Evolutionary conservation across 1,139 yeast genomes (phyloP).

Genomic region (Debaryomycetaceae sp.): DNA sequence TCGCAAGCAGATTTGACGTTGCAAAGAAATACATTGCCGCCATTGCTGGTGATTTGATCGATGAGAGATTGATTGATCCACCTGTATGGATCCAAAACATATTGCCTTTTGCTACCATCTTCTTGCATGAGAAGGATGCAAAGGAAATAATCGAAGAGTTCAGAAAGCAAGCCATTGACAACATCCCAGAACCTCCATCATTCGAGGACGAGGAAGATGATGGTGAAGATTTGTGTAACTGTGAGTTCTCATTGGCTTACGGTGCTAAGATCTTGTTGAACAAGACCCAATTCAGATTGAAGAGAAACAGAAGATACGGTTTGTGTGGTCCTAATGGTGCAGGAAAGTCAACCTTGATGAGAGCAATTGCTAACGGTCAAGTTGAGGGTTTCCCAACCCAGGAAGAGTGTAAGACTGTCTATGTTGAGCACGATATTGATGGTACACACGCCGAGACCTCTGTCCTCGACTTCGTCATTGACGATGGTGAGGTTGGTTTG

Average conservation of each 20-base stretch:
- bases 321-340: constrained; percentile 99
- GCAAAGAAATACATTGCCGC: constrained; percentile 85
- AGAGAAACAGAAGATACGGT: constrained; percentile 99
- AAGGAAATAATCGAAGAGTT: constrained; percentile 88
- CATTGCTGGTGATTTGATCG: constrained; percentile 98
- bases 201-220: constrained; percentile 99
- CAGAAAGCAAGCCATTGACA: constrained; percentile 95
- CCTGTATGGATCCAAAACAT: constrained; percentile 85
- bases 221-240: constrained; percentile 99
- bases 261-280: constrained; percentile 99
- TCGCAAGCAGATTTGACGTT: constrained; percentile 71
- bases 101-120: constrained; percentile 92
- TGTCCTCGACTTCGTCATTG: constrained; percentile 83
- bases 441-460: constrained; percentile 96
- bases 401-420: constrained; percentile 97
- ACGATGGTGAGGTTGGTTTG: constrained; percentile 76
- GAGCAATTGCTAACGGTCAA: constrained; percentile 99
- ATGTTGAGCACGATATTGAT: constrained; percentile 99
- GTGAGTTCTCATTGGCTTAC: constrained; percentile 99
- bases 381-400: constrained; percentile 99
- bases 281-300: constrained; percentile 98
- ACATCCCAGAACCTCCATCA: constrained; percentile 93
- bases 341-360: constrained; percentile 99
- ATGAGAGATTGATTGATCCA: constrained; percentile 94
- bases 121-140: constrained; percentile 91